These are phyloP conservation scores for Irpex lacteus DNA, from an alignment of 1,284 basidiomycete genomes.

Conservation along the genomic window DNA sequence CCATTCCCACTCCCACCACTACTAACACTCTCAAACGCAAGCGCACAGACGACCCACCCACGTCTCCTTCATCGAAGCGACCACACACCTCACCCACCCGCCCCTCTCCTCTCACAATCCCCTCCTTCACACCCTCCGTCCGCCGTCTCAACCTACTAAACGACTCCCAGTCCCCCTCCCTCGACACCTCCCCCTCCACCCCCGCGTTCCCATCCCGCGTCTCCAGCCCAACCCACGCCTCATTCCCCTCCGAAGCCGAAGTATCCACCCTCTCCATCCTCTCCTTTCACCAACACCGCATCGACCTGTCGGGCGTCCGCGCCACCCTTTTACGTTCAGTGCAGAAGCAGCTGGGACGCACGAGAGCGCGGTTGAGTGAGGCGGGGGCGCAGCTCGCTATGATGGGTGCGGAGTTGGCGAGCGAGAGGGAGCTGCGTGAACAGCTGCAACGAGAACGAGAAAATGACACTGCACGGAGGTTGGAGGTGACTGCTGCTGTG, in stretches of 20 bases:
- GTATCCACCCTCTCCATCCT: background rate
- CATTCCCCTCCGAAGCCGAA: background rate
- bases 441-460: background rate
- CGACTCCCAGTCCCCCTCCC: background rate
- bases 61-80: background rate
- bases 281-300: background rate
- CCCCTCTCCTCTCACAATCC: background rate
- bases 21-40: background rate
- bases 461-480: background rate
- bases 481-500: background rate
- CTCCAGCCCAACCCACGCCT: background rate
- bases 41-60: background rate
- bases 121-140: too few species aligned
- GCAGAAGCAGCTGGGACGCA: background rate
- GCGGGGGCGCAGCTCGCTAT: too few species aligned
- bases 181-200: background rate
- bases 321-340: background rate
- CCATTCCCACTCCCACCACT: background rate
- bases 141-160: background rate
- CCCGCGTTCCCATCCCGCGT: background rate
- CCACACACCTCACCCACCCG: background rate
- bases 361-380: background rate
- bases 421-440: background rate
- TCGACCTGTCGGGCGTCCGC: background rate
- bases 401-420: background rate